Base-by-base conservation (phyloP, 805 yeast genomes). In the Candida golubevii region DNA sequence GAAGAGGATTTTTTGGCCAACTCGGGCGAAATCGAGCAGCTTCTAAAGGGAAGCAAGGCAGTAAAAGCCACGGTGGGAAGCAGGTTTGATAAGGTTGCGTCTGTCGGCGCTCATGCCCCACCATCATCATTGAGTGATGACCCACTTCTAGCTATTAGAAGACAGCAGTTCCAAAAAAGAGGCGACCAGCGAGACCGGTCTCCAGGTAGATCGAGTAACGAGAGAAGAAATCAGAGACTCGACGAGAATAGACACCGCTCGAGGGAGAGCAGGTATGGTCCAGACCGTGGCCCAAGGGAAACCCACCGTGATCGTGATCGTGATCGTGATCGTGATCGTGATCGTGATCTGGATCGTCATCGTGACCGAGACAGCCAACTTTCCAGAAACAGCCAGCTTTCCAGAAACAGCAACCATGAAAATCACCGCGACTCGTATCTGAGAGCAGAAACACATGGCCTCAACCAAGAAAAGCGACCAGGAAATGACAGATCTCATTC, bases 31-130 rank as follows among this genome's bases (percentile, higher is more conserved):
- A 67, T 70, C n/a, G 83, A 80, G 46, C 82, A 72, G 45, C 69
- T 77, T 52, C 58, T 83, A 10, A 55, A 76, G 33, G 87, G 88
- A 1, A 74, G 69, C 56, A 70, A 71, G 49, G 60, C 75, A 9
- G 61, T 79, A 13, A 75, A 72, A 49, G 63, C 39, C 35, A 31
- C 46, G 0, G 41, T 41, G 27, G 42, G 43, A 7, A 58, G 59
- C 35, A 46, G 63, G 35, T 52, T 65, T 29, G 61, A 62, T 39
- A 54, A 48, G 37, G 60, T 57, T 36, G 48, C 63, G 6, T 47
- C 49, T 11, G 50, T 48, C 32, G 63, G 69, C 49, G 37, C 50
- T 51, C 37, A 40, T 46, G 39, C 44, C 37, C 23, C 53, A 60
- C 33, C 30, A 57, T 58, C 26, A 7, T 8, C 36, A 57, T 33